A percentile compares a stretch with the other conserved stretches of the same genome.
phyloP scores from a whole-genome alignment of 2,329 filamentous ascomycete genomes.

The Colletotrichum higginsianum region DNA sequence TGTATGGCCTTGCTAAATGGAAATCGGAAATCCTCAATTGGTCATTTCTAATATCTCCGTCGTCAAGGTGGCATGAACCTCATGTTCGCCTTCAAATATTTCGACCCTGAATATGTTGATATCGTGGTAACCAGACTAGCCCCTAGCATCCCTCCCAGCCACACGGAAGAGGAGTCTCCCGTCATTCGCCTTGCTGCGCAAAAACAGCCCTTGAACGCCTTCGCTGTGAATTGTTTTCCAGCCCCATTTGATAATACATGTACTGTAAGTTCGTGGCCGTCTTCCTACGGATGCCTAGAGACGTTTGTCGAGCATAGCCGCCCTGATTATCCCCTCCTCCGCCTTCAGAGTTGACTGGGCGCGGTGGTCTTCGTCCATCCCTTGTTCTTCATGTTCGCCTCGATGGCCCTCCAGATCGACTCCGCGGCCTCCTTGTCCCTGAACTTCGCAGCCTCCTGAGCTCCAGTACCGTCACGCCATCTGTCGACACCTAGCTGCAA shows the following conservation, averaged over 20 bases:
- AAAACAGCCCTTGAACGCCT: slow-evolving; percentile 36
- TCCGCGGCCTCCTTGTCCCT: slow-evolving; percentile 94
- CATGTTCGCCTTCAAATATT: background rate
- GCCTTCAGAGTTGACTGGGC: slow-evolving; percentile 56
- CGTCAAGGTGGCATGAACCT: background rate
- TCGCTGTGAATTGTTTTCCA: slow-evolving; percentile 40
- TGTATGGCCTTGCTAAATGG: background rate
- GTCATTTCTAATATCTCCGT: background rate
- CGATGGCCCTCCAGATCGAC: slow-evolving; percentile 90
- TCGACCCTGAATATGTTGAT: background rate
- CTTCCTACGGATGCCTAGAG: background rate
- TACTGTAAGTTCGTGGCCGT: background rate
- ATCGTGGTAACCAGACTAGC: slow-evolving; percentile 11
- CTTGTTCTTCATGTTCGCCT: slow-evolving; percentile 86
- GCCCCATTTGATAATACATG: slow-evolving; percentile 37
- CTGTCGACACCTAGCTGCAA: slow-evolving; percentile 86
- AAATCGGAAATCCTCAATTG: background rate
- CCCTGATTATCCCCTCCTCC: background rate
- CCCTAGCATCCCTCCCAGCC: background rate
- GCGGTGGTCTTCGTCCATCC: slow-evolving; percentile 85
- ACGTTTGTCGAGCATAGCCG: background rate
- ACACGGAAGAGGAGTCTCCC: background rate
- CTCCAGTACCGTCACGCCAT: slow-evolving; percentile 72
- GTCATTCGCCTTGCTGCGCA: slow-evolving; percentile 11
- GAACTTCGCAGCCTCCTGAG: slow-evolving; percentile 74